Base-by-base conservation (phyloP, 1,284 basidiomycete genomes). In the Psilocybe mexicana region DNA sequence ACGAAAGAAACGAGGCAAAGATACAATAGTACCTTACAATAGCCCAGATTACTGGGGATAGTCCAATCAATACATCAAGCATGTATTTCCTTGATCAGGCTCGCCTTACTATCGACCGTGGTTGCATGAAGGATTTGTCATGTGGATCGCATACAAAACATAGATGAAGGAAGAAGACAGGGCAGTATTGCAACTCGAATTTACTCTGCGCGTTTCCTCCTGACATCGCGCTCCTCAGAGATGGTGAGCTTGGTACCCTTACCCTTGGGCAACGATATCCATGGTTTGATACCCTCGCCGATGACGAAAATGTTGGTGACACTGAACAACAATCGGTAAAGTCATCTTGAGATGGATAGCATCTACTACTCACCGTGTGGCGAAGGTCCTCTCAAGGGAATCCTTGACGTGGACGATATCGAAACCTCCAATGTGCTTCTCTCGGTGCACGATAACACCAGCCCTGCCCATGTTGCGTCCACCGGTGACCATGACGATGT, bases 381-480 rank as follows among this genome's bases (percentile, higher is more conserved):
- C 93, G 72, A 97, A 97, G 63, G 93, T 94, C 72, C 94, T 86
- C 76, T 98, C 96, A 64, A 97, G 83, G 51, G 93, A 90, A 74
- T 99, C 96, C 79, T 93, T 94, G 70, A 99, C 92, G 76, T 98
- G 96, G 62, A 96, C 93, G 64, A 97, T 96, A 81, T 98, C 96
- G 79, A 96, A 98, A 67, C 95, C 96, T 76, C 96, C 96, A 69
- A 94, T 81, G 82, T 98, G 96, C 80, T 94, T 94, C 85, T 99
- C 97, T 69, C 91, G 87, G 80, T 96, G 93, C 62, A 93, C 87
- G 70, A 99, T 97, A 64, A 94, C 86, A 84, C 96, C 97, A 62
- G 88, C 90, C 82, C 97, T 90, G 72, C 97, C 96, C 94, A 97
- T 97, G 91, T 98, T 99, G 77, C 96, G 94, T 69, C 96, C 96